Evolutionary conservation across 2,329 filamentous ascomycete species (phyloP), one percentile per base, ranked within the genome.

Genomic region (Beauveria medogensis): DNA sequence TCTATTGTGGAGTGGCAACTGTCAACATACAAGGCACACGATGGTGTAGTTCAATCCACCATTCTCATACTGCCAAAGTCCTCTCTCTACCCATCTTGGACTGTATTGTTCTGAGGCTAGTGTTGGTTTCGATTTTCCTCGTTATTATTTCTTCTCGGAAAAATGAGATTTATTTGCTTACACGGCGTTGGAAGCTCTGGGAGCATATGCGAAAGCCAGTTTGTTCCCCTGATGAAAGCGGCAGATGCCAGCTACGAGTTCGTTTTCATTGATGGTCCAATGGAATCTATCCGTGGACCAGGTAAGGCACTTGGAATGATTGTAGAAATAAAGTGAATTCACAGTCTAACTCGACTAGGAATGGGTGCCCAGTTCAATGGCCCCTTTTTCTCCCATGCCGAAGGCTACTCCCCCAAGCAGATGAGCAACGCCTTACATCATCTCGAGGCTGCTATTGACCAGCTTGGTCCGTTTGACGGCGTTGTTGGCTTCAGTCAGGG

Each of bases 131-230:
- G 6, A 37, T 5, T 24, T 47, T 47, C 12, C 14, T 47, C 46
- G 18, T 40, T 18, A 24, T 14, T 9, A 24, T 41, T 22, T 20
- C 16, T 14, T 5, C 8, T n/a, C 5, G 7, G 7, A 28, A 59
- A 52, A 10, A 59, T 59, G 56, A 59, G 37, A 37, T 51, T 59
- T 50, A 28, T 59, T 28, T 50, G 56, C 37, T 46, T 59, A 34
- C 56, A 59, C 46, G 56, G 56, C 43, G 56, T 59, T 52, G 56
- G 56, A 22, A 59, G 56, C 56, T 59, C 56, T 2, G 56, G 56
- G 9, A 40, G 26, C 20, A 41, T 59, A 12, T 46, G 50, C 44
- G 56, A 59, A 28, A 40, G 26, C 28, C 56, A 59, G 24, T 51
- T 59, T 44, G 43, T 22, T 44, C 43, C 43, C n/a, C n/a, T 44